Percentiles rank a stretch among this genome's conserved stretches.
phyloP scores from a whole-genome alignment of 1,284 basidiomycete species.

The Agroathelia rolfsii region DNA sequence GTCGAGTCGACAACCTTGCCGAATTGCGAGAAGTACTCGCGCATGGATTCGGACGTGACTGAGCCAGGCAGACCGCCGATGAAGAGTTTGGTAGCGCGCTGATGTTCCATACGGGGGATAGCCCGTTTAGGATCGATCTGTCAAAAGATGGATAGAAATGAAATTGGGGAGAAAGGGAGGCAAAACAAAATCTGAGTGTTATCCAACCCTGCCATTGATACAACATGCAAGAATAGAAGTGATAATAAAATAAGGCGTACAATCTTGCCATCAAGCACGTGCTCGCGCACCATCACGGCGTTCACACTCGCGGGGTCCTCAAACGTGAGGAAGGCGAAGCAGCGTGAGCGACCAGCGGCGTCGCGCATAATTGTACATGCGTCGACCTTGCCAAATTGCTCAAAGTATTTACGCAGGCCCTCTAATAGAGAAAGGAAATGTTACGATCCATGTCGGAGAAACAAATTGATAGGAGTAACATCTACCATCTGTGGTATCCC shows the following conservation, averaged over 20 bases:
- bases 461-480: constrained; percentile 26
- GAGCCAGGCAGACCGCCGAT: constrained; percentile 89
- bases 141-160: constrained; percentile 7
- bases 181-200: constrained; percentile 4
- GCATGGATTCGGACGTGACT: constrained; percentile 91
- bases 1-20: constrained; percentile 95
- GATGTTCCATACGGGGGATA: constrained; percentile 91
- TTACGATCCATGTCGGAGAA: too few species aligned
- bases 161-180: constrained; percentile 5
- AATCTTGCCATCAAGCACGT: constrained; percentile 88
- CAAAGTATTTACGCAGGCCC: constrained; percentile 75
- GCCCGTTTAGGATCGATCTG: constrained; percentile 99
- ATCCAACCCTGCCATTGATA: constrained; percentile 13
- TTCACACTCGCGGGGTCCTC: constrained; percentile 81
- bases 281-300: constrained; percentile 82
- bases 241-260: constrained; percentile 43
- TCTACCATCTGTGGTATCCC: constrained; percentile 93
- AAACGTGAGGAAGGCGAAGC: constrained; percentile 92
- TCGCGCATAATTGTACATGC: constrained; percentile 95
- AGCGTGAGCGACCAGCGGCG: constrained; percentile 79
- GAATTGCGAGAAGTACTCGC: constrained; percentile 83
- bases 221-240: constrained; percentile 12
- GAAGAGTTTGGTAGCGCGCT: constrained; percentile 87
- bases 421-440: constrained; percentile 44
- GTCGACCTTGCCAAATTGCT: constrained; percentile 85